Evolutionary conservation across 176 grass and related monocot genomes (phyloP), one percentile per base, ranked within the genome.

Genomic region (Carex scoparia): DNA sequence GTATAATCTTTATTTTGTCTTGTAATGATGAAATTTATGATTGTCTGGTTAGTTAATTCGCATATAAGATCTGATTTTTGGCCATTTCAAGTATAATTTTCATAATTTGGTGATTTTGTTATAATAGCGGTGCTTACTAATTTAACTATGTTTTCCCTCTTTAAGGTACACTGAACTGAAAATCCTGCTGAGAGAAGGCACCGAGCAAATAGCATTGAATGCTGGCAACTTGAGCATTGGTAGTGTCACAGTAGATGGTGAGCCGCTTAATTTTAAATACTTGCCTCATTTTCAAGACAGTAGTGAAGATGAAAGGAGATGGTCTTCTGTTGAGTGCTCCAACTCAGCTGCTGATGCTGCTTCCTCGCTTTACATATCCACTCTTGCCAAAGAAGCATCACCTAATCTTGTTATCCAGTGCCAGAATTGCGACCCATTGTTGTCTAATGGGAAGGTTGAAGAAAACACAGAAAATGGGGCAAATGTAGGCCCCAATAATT

Each of bases 151-250:
- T 54, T 30, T 92, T 75, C 65, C 84, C 68, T 60, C 48, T 80
- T 91, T 79, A 86, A 98, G 96, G 82, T 98, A 93, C 84, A 98
- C 93, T 3, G 91, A 98, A 86, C 86, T 98, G 69, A 92, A 95
- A 87, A 70, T 90, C 73, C 65, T 89, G 80, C 88, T 95, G 70
- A 86, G 85, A 72, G 93, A 98, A 76, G 72, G 46, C 48, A 88
- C 71, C 15, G 88, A 89, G 78, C 90, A 85, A 85, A 86, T 98
- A 63, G 85, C 93, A 82, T 85, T 98, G 59, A 83, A 94, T 84
- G 95, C 95, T 67, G 91, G 94, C 59, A 98, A 91, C 83, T 90
- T 98, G 91, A 93, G 56, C 1, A 90, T 98, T 86, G 90, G 65
- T 67, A 93, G 69, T 76, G 81, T 98, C 86, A 86, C 92, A 67